These are phyloP conservation scores for Cornus controversa DNA, from an alignment of 148 eudicot species.

Conservation along the genomic window DNA sequence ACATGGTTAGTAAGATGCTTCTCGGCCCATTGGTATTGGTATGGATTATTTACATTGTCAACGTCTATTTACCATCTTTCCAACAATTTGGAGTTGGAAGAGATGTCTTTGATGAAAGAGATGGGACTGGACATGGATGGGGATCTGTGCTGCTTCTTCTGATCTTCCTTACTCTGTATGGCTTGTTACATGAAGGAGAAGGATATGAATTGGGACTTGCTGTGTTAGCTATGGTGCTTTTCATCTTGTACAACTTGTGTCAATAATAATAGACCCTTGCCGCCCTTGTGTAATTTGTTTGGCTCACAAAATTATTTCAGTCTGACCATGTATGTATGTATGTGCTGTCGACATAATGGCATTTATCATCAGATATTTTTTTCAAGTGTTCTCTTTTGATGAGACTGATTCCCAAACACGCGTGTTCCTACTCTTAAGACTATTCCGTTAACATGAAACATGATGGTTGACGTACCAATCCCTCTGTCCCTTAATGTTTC, in stretches of 20 bases:
- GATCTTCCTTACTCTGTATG: slow-evolving; percentile 1
- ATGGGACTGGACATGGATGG: slow-evolving; percentile 18
- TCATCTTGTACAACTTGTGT: not conserved
- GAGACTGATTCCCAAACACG: too few relatives aligned
- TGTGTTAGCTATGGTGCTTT: slow-evolving; percentile 7
- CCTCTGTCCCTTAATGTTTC: too few relatives aligned
- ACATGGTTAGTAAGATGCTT: slow-evolving; percentile 21
- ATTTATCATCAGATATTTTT: too few relatives aligned
- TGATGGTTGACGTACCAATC: too few relatives aligned
- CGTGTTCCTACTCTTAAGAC: too few relatives aligned
- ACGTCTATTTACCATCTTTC: not conserved
- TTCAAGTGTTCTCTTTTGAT: too few relatives aligned
- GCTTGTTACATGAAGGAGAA: slow-evolving; percentile 8
- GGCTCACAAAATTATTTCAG: too few relatives aligned
- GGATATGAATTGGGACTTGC: slow-evolving; percentile 16
- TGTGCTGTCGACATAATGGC: too few relatives aligned
- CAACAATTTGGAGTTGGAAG: not conserved
- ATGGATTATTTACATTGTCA: slow-evolving; percentile 7
- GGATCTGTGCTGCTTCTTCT: slow-evolving; percentile 14
- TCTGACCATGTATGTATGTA: too few relatives aligned
- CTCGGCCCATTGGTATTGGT: slow-evolving; percentile 30
- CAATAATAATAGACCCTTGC: not conserved
- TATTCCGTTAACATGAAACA: too few relatives aligned
- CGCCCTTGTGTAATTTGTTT: not conserved
- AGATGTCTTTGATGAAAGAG: not conserved